phyloP scores from a whole-genome alignment of 2,329 filamentous ascomycete species.

The Epichloe hybrida region DNA sequence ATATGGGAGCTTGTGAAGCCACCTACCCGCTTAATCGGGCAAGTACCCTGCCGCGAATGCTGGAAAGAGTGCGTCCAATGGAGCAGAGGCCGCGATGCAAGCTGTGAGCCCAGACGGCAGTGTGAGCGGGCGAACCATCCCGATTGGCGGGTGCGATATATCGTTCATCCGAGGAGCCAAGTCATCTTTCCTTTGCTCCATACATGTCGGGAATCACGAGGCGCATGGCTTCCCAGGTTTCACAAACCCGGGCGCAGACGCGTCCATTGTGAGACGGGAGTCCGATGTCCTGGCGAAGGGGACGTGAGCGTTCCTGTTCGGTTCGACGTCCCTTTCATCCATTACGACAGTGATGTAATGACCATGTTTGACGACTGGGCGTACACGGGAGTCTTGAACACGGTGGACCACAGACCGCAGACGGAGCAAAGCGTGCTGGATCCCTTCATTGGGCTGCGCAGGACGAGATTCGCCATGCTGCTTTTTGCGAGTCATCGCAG shows the following conservation, averaged over 20 bases:
- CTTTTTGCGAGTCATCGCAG: constrained; percentile 3
- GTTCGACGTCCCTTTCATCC: constrained; percentile 6
- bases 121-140: constrained; percentile 10
- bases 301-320: background rate
- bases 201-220: constrained; percentile 4
- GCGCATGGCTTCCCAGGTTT: constrained; percentile 3
- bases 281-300: background rate
- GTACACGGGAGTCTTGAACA: background rate
- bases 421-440: background rate
- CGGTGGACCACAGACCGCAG: constrained; percentile 1
- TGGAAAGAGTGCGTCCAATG: background rate
- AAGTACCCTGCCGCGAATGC: constrained; percentile 2
- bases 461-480: constrained; percentile 1
- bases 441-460: background rate
- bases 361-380: constrained; percentile 6
- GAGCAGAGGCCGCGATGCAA: background rate
- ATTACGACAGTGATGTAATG: constrained; percentile 7
- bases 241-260: background rate
- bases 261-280: background rate
- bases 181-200: constrained; percentile 5
- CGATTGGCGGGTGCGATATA: constrained; percentile 5
- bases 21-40: constrained; percentile 4
- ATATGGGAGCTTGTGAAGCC: constrained; percentile 4
- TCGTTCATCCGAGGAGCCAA: constrained; percentile 5
- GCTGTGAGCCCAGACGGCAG: background rate